Evolutionary conservation across 345 rosid species (phyloP).

Genomic region (Theobroma cacao): DNA sequence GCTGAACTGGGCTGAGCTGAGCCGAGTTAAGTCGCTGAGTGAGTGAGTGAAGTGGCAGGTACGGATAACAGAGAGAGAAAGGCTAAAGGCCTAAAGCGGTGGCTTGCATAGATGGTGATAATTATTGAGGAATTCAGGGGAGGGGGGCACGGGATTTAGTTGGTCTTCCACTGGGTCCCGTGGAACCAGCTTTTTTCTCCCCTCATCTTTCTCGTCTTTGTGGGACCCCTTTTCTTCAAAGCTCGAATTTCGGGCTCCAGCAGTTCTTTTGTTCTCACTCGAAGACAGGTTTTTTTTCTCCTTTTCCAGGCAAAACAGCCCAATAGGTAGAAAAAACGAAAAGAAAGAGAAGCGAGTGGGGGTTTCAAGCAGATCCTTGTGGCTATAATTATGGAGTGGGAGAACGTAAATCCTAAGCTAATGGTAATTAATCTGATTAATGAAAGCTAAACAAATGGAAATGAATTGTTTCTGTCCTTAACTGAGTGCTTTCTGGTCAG

Average conservation of each 20-base stretch:
- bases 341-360: not conserved
- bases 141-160: not conserved
- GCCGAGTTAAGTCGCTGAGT: not conserved
- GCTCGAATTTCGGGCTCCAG: slow-evolving; percentile 28
- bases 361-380: not conserved
- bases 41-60: not conserved
- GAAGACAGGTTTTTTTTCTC: not conserved
- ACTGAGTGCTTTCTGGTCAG: slow-evolving; percentile 15
- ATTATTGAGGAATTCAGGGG: slow-evolving; percentile 23
- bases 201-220: not conserved
- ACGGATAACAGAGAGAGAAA: not conserved
- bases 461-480: not conserved
- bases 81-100: not conserved
- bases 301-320: not conserved
- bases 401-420: slow-evolving; percentile 22
- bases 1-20: not conserved
- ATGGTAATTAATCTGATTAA: slow-evolving; percentile 9
- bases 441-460: not conserved
- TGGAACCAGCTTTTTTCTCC: not conserved
- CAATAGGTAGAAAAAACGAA: not conserved
- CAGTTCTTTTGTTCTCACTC: slow-evolving; percentile 5
- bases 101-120: slow-evolving; percentile 21
- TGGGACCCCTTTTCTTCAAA: slow-evolving; percentile 11
- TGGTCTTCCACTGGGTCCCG: slow-evolving; percentile 8
- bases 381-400: not conserved